Base-by-base conservation (phyloP, 169 alveolate species). In the Theileria sp. region DNA sequence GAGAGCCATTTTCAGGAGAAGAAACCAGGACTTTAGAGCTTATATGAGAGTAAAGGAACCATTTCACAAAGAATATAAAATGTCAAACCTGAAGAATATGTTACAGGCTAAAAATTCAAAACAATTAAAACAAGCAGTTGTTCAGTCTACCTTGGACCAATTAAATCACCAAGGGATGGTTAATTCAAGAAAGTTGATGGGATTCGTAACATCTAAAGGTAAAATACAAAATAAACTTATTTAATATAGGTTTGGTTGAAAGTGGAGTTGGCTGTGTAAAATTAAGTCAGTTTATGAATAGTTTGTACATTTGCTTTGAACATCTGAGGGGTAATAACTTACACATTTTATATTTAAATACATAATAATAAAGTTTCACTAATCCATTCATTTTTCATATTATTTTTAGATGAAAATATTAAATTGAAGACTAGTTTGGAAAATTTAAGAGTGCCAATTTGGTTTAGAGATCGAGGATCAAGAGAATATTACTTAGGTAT, bases 161-260 rank as follows among this genome's bases (percentile, higher is more conserved):
- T 58, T 83, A 21, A 80, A 83, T 7, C 28, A 28, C 23, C 19
- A 36, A 32, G 71, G 78, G 34, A 44, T 66, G n/a, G 44, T 32
- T 15, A 71, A 72, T 44, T 12, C 73, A 15, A 73, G 86, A 21
- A 58, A 28, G 9, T 66, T 81, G 15, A 32, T 83, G 38, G 89
- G 89, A 26, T 61, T 58, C 30, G 77, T 76, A 56, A 83, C 86
- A 17, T 83, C 89, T 2, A 36, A 36, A 21, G 85, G 89, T 83
- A 38, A 9, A 77, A 51, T 10, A 7, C 15, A 0, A 4, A 30
- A 26, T 26, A 15, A 19, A n/a, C 17, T 12, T 0, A 10, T 66
- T 58, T 8, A 34, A 19, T 38, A 44, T 68, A 64, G 89, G 77
- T 12, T 61, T 56, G 60, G 30, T 77, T 9, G 66, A 62, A 25